These are phyloP conservation scores for Suillus variegatus DNA, from an alignment of 768 basidiomycete species.

Conservation along the genomic window DNA sequence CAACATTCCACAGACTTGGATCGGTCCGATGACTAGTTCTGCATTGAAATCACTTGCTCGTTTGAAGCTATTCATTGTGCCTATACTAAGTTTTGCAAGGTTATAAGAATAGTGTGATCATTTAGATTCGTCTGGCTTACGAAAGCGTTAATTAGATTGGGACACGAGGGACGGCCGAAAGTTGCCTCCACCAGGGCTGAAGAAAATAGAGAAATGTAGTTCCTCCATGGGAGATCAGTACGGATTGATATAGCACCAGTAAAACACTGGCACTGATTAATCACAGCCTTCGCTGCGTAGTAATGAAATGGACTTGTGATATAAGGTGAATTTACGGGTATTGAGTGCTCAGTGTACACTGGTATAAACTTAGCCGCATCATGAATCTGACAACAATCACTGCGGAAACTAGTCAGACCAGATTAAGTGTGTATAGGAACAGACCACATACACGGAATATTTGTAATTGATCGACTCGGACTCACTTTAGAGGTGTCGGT, in stretches of 20 bases:
- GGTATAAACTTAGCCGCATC: neutral
- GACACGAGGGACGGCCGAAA: neutral
- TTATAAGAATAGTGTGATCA: neutral
- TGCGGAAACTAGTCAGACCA: no score
- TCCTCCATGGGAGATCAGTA: neutral
- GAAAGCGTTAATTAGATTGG: neutral
- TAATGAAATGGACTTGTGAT: neutral
- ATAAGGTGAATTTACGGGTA: no score
- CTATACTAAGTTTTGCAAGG: neutral
- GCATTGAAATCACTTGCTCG: neutral
- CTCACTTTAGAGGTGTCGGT: no score
- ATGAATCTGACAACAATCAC: no score
- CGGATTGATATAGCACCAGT: neutral
- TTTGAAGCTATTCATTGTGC: neutral
- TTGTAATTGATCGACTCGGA: no score
- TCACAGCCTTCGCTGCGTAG: neutral
- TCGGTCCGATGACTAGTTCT: constrained; percentile 9
- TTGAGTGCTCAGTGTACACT: no score
- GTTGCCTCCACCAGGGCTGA: neutral
- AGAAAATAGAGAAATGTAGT: neutral
- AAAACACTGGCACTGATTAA: neutral
- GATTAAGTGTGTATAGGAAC: no score
- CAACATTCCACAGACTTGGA: constrained; percentile 15
- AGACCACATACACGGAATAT: no score
- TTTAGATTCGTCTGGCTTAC: neutral